Percentiles rank a stretch among this genome's conserved stretches.
Evolutionary conservation across 2,329 filamentous ascomycete genomes (phyloP).

Genomic region (Triangularia verruculosa): DNA sequence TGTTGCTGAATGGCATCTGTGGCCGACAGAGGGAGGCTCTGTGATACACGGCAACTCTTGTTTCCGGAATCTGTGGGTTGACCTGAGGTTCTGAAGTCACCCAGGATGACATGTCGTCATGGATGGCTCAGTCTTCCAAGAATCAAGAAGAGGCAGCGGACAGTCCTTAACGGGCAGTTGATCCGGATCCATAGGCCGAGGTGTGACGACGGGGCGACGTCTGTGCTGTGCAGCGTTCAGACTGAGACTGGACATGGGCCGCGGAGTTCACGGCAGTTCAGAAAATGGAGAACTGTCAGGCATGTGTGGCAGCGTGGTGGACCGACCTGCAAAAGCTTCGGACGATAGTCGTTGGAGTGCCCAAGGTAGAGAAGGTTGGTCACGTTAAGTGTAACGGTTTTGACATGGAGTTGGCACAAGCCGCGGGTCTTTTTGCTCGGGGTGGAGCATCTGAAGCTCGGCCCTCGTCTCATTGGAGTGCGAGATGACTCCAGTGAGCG

Average conservation of each 20-base stretch:
- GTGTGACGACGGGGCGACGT: neutral
- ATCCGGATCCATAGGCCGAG: neutral
- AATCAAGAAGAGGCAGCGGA: neutral
- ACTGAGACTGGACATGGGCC: neutral
- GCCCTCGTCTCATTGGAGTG: conserved; percentile 3
- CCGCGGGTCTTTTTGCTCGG: conserved; percentile 1
- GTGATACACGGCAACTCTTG: neutral
- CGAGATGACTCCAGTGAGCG: conserved; percentile 12
- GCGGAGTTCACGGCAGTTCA: neutral
- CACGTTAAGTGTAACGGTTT: neutral
- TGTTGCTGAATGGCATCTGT: neutral
- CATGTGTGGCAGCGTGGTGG: neutral
- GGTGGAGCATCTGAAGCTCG: neutral
- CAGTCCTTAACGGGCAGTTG: neutral
- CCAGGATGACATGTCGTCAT: neutral
- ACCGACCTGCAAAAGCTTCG: neutral
- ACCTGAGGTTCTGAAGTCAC: neutral
- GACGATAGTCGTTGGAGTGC: neutral
- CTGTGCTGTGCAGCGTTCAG: neutral
- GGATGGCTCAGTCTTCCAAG: neutral
- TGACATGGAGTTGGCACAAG: neutral
- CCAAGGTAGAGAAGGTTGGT: neutral
- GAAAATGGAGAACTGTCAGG: neutral
- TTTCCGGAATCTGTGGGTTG: neutral
- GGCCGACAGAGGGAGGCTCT: neutral